Conservation (phyloP, 345 rosid genomes). For the Adansonia digitata region DNA sequence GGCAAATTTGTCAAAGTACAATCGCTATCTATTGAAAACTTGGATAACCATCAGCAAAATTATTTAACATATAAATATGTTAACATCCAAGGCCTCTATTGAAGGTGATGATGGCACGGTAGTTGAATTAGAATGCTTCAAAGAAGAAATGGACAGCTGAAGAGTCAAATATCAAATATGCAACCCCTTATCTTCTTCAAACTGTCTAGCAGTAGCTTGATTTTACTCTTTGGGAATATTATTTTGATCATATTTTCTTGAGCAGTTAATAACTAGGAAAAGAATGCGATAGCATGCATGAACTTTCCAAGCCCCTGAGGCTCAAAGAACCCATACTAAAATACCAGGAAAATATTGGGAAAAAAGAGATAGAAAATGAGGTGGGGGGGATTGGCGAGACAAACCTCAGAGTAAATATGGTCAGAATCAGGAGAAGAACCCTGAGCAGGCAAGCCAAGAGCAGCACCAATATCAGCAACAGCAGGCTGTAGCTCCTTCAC, state of each 20-base stretch:
- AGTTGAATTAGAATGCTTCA: neutral
- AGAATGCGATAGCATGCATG: neutral
- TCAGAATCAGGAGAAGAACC: slow-evolving; percentile 82
- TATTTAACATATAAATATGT: neutral
- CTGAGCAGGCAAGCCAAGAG: slow-evolving; percentile 81
- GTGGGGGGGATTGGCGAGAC: neutral
- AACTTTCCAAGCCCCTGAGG: neutral
- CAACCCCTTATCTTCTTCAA: neutral
- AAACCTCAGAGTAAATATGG: slow-evolving; percentile 77
- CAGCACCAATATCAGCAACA: slow-evolving; percentile 91
- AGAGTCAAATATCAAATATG: neutral
- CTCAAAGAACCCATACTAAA: neutral
- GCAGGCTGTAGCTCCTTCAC: slow-evolving; percentile 85
- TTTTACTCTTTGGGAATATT: neutral
- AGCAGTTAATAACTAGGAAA: neutral
- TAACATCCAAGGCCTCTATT: neutral
- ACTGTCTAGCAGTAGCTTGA: neutral
- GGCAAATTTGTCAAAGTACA: neutral
- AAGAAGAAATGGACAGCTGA: neutral
- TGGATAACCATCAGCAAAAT: neutral
- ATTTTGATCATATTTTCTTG: neutral
- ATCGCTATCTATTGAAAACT: neutral
- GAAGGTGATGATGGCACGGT: neutral
- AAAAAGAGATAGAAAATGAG: neutral
- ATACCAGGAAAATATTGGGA: neutral